Conservation (phyloP, 1,284 basidiomycete genomes). For the Hemileia vastatrix region DNA sequence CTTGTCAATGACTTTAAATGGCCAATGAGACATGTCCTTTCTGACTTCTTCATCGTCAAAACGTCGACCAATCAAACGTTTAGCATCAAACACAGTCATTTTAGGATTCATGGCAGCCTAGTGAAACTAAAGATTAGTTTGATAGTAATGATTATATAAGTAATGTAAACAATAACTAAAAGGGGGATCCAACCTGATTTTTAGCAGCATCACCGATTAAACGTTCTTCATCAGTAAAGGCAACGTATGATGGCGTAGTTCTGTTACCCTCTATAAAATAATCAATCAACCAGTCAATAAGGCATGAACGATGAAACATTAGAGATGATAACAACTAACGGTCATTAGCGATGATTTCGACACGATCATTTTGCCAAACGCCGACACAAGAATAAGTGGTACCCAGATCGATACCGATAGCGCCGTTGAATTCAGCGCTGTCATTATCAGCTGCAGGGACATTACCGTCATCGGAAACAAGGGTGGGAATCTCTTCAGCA, state of each 20-base stretch:
- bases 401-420: constrained; percentile 52
- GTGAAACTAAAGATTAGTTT: background rate
- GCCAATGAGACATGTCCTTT: constrained; percentile 42
- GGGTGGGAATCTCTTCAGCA: background rate
- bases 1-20: constrained; percentile 48
- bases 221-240: constrained; percentile 82
- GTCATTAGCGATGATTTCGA: constrained; percentile 85
- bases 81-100: constrained; percentile 96
- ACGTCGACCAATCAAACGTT: constrained; percentile 71
- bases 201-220: constrained; percentile 58
- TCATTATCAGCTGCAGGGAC: constrained; percentile 12
- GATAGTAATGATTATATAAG: constrained; percentile 49
- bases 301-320: background rate
- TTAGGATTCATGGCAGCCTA: constrained; percentile 59
- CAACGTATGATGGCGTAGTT: constrained; percentile 78
- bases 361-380: constrained; percentile 81
- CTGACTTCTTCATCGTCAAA: constrained; percentile 51
- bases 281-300: background rate
- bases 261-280: constrained; percentile 77
- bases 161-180: constrained; percentile 1
- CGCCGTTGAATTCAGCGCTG: constrained; percentile 28
- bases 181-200: constrained; percentile 54
- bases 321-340: background rate
- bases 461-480: constrained; percentile 24
- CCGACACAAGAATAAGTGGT: constrained; percentile 54